Percentiles rank a stretch among this genome's conserved stretches.
phyloP scores from a whole-genome alignment of 345 rosid species.

The Eucalyptus coolabah region DNA sequence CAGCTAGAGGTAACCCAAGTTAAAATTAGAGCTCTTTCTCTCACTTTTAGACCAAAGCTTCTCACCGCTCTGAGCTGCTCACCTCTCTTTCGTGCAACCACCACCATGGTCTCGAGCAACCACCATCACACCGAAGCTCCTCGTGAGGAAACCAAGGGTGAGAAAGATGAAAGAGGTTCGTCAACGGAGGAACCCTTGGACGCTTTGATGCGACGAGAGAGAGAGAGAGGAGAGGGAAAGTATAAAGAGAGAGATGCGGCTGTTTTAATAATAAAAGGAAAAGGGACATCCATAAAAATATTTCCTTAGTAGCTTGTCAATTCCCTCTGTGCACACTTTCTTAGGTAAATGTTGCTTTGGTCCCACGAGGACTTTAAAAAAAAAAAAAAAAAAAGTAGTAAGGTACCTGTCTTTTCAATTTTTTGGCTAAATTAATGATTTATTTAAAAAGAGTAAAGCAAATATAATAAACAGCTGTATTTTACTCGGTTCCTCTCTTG shows the following conservation, averaged over 20 bases:
- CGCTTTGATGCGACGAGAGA: not conserved
- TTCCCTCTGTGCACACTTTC: not conserved
- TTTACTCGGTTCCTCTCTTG: fast-evolving
- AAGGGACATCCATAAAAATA: not conserved
- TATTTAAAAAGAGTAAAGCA: fast-evolving
- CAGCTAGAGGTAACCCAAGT: not conserved
- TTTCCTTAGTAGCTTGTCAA: not conserved
- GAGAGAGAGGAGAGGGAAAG: not conserved
- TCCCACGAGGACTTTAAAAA: not conserved
- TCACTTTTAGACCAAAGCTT: not conserved
- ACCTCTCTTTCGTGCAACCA: not conserved
- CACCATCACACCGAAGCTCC: not conserved
- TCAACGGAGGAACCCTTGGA: too few relatives aligned
- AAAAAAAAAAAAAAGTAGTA: too few relatives aligned
- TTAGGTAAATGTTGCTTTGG: not conserved
- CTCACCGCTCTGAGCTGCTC: not conserved
- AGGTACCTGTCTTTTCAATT: not conserved
- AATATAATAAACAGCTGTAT: not conserved
- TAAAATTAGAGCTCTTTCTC: not conserved
- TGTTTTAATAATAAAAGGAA: not conserved
- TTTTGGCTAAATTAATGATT: not conserved
- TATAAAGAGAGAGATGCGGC: not conserved
- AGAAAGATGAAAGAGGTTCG: too few relatives aligned
- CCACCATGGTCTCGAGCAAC: not conserved
- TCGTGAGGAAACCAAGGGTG: not conserved